Percentiles rank a stretch among this genome's conserved stretches.
Conservation (phyloP, 1,139 yeast genomes). For the Debaryomyces coudertii region DNA sequence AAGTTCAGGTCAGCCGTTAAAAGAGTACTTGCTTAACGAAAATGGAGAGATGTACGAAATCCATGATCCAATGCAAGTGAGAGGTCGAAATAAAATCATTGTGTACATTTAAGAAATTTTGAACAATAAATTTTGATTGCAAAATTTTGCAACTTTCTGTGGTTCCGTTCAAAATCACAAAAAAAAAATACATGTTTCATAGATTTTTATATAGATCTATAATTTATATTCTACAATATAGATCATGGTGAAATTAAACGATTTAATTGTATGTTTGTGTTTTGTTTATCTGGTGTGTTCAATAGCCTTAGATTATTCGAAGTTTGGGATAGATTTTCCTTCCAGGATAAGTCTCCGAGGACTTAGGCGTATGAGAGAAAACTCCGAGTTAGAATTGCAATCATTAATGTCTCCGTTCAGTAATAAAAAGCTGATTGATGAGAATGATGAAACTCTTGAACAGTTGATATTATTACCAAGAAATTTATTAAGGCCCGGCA, state of each 20-base stretch:
- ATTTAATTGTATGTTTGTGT: not conserved
- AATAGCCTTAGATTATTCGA: conserved; percentile 2
- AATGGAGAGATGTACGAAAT: conserved; percentile 42
- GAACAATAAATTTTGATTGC: conserved; percentile 10
- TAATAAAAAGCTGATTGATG: not conserved
- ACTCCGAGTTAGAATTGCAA: conserved; percentile 17
- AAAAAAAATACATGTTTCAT: not conserved
- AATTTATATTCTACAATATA: not conserved
- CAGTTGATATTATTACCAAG: conserved; percentile 28
- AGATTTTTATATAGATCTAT: not conserved
- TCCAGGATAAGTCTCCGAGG: conserved; percentile 2
- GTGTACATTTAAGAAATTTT: conserved; percentile 33
- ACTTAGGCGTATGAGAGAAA: conserved; percentile 17
- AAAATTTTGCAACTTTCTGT: conserved; percentile 11
- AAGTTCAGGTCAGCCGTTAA: conserved; percentile 20
- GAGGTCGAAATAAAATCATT: conserved; percentile 35
- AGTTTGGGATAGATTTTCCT: conserved; percentile 6
- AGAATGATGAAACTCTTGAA: conserved; percentile 11
- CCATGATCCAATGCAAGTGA: conserved; percentile 27
- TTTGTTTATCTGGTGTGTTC: not conserved
- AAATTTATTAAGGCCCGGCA: conserved; percentile 23
- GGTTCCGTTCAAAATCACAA: conserved; percentile 3
- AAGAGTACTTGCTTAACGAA: conserved; percentile 35
- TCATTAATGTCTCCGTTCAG: conserved; percentile 15
- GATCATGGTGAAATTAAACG: conserved; percentile 2